These are phyloP conservation scores for Aurinia saxatilis DNA, from an alignment of 345 rosid genomes.

Conservation along the genomic window DNA sequence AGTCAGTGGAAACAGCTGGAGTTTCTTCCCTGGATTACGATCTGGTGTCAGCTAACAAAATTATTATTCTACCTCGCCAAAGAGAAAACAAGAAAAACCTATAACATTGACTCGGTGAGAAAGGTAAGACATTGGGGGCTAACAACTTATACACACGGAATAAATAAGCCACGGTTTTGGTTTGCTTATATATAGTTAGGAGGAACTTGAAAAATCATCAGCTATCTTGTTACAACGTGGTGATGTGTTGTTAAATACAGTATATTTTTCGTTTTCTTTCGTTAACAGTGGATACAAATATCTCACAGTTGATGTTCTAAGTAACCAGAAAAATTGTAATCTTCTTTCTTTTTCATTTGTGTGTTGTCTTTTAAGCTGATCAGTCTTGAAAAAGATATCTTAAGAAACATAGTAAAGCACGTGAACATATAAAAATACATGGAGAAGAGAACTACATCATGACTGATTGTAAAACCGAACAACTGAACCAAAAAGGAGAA, in stretches of 20 bases:
- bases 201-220: too few relatives aligned
- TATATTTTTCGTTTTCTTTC: too few relatives aligned
- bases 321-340: too few relatives aligned
- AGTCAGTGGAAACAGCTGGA: constrained; percentile 68
- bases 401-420: too few relatives aligned
- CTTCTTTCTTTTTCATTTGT: neutral
- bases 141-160: constrained; percentile 25
- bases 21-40: constrained; percentile 78
- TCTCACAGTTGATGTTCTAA: too few relatives aligned
- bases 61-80: constrained; percentile 3
- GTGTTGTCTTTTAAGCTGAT: neutral
- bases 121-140: neutral
- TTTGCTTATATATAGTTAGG: too few relatives aligned
- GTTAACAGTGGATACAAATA: neutral
- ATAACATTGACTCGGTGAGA: neutral
- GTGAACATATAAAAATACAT: neutral
- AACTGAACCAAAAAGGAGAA: neutral
- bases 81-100: neutral
- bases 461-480: neutral
- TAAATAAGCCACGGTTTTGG: constrained; percentile 16
- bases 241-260: too few relatives aligned
- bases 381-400: neutral
- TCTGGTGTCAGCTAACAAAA: constrained; percentile 55
- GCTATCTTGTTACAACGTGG: too few relatives aligned
- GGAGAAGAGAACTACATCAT: neutral